Conservation (phyloP, 495 filamentous ascomycete genomes). For the Hypoxylon rickii region DNA sequence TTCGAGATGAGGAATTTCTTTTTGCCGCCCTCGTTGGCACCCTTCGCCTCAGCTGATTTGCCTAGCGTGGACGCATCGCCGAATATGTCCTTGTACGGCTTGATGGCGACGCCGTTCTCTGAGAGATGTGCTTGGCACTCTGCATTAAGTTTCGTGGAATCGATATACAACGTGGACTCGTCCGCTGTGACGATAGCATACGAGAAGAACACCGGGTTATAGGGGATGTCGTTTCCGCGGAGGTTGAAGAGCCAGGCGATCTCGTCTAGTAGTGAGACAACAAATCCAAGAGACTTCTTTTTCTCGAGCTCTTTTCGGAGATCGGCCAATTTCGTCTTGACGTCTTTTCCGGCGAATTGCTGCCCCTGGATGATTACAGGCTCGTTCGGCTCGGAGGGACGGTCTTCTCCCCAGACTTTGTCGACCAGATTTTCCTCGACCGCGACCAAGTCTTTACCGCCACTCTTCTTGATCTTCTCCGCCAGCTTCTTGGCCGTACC, state of each 20-base stretch:
- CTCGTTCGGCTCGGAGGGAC: slow-evolving; percentile 77
- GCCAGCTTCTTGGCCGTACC: slow-evolving; percentile 84
- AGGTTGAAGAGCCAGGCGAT: slow-evolving; percentile 98
- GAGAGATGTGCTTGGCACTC: slow-evolving; percentile 74
- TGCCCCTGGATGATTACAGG: slow-evolving; percentile 69
- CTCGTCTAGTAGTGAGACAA: slow-evolving; percentile 96
- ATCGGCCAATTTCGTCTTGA: slow-evolving; percentile 81
- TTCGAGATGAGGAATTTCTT: slow-evolving; percentile 88
- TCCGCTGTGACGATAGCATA: slow-evolving; percentile 88
- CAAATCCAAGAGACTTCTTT: slow-evolving; percentile 84
- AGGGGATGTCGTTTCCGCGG: slow-evolving; percentile 93
- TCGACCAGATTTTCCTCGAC: slow-evolving; percentile 86
- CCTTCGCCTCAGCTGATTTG: slow-evolving; percentile 44
- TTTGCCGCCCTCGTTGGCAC: slow-evolving; percentile 37
- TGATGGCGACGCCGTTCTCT: slow-evolving; percentile 68
- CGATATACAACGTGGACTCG: slow-evolving; percentile 81
- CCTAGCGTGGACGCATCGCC: slow-evolving; percentile 70
- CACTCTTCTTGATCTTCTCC: slow-evolving; percentile 86
- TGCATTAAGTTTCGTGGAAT: slow-evolving; percentile 72
- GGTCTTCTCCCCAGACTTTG: slow-evolving; percentile 75
- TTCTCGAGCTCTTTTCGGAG: slow-evolving; percentile 90
- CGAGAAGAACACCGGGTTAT: slow-evolving; percentile 99
- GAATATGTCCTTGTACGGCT: slow-evolving; percentile 86
- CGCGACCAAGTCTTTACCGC: slow-evolving; percentile 72
- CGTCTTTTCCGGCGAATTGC: slow-evolving; percentile 81